Conservation (phyloP, 352 stramenopile genomes). For the Globisporangium nodosum region DNA sequence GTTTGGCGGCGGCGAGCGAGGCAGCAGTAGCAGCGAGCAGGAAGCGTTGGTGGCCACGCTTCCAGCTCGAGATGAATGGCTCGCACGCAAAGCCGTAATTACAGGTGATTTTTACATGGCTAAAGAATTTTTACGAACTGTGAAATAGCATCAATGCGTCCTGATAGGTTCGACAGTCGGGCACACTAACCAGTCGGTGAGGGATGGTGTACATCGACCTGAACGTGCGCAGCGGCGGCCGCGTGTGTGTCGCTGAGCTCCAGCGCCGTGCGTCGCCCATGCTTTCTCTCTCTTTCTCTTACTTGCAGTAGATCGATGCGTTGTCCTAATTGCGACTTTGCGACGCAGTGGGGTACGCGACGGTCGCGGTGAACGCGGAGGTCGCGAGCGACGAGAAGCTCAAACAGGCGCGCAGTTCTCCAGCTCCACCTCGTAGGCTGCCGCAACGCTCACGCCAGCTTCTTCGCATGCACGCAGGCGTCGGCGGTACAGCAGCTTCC, state of each 20-base stretch:
- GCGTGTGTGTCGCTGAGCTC: conserved; percentile 53
- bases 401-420: conserved; percentile 25
- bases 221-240: conserved; percentile 48
- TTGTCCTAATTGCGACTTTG: background rate
- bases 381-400: conserved; percentile 42
- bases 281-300: background rate
- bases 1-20: background rate
- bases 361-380: conserved; percentile 58
- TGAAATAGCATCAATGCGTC: background rate
- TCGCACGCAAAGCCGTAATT: background rate
- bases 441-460: background rate
- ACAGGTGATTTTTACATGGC: background rate
- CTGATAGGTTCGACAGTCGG: no score
- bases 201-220: conserved; percentile 67
- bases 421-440: background rate
- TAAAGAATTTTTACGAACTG: no score
- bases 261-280: conserved; percentile 37
- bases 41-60: background rate
- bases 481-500: conserved; percentile 24
- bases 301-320: background rate
- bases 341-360: conserved; percentile 53
- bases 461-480: conserved; percentile 8
- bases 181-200: no score
- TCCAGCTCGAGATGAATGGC: conserved; percentile 11
- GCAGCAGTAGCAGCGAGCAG: background rate